These are phyloP conservation scores for Sclerotinia minor DNA, from an alignment of 2,329 filamentous ascomycete species.

Conservation along the genomic window DNA sequence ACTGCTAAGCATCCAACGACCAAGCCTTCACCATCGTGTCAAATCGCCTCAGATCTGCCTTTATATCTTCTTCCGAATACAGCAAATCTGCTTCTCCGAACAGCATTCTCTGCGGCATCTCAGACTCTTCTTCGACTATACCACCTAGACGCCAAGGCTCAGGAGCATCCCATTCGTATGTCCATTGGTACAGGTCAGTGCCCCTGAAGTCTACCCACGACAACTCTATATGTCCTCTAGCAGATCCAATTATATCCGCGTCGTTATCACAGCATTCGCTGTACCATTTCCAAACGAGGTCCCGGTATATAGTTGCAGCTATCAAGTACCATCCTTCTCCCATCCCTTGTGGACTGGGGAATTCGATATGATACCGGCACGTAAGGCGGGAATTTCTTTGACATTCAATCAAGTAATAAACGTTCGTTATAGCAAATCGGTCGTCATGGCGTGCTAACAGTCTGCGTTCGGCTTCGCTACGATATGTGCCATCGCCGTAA, in stretches of 20 bases:
- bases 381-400: too few species aligned
- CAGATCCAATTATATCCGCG: not conserved
- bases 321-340: too few species aligned
- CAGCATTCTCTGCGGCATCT: not conserved
- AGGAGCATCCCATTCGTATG: not conserved
- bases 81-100: not conserved
- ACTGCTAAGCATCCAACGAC: not conserved
- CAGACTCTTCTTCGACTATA: not conserved
- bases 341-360: too few species aligned
- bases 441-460: not conserved
- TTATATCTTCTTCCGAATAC: not conserved
- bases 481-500: not conserved
- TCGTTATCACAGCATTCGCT: not conserved
- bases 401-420: not conserved
- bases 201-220: not conserved
- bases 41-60: not conserved
- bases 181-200: not conserved
- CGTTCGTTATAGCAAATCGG: not conserved
- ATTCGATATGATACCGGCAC: too few species aligned
- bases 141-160: not conserved
- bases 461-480: not conserved
- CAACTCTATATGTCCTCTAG: not conserved
- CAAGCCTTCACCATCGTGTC: not conserved
- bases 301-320: too few species aligned
- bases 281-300: too few species aligned